Conservation (phyloP, 2,329 filamentous ascomycete species). For the Pseudodiploospora longispora region DNA sequence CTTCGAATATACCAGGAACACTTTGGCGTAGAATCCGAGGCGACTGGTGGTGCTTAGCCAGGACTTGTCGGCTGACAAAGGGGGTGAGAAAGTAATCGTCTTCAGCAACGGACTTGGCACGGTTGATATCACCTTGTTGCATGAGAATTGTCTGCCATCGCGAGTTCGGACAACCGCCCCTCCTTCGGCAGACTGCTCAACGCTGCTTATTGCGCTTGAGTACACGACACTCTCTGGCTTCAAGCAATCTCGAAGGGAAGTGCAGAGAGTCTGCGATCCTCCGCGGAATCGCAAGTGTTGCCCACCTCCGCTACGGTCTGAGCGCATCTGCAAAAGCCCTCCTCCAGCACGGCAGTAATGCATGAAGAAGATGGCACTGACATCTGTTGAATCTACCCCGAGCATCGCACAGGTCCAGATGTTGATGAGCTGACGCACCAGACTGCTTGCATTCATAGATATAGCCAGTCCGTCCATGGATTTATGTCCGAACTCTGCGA, state of each 20-base stretch:
- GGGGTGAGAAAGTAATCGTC: conserved; percentile 37
- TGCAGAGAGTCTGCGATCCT: too few species aligned
- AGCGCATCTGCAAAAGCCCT: conserved; percentile 44
- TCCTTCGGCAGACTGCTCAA: too few species aligned
- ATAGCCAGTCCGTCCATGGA: too few species aligned
- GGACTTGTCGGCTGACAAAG: conserved; percentile 28
- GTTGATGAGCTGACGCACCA: conserved; percentile 14
- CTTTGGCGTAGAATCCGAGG: conserved; percentile 39
- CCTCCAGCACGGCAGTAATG: conserved; percentile 46
- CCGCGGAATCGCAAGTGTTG: conserved; percentile 36
- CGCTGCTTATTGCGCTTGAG: too few species aligned
- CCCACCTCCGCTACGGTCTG: conserved; percentile 43
- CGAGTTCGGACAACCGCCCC: too few species aligned
- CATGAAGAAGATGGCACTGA: conserved; percentile 46
- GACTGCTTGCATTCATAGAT: too few species aligned
- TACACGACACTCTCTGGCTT: too few species aligned
- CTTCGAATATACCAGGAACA: conserved; percentile 21
- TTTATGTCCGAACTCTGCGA: neutral
- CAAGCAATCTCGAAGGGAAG: too few species aligned
- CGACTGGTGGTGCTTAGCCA: conserved; percentile 25
- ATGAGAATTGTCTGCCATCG: too few species aligned
- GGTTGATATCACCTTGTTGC: conserved; percentile 36
- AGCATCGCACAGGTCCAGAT: conserved; percentile 43
- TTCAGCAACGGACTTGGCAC: conserved; percentile 40
- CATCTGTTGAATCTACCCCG: conserved; percentile 39